Evolutionary conservation across 169 alveolate species (phyloP), one percentile per base, ranked within the genome.

Genomic region (Babesia ovis): DNA sequence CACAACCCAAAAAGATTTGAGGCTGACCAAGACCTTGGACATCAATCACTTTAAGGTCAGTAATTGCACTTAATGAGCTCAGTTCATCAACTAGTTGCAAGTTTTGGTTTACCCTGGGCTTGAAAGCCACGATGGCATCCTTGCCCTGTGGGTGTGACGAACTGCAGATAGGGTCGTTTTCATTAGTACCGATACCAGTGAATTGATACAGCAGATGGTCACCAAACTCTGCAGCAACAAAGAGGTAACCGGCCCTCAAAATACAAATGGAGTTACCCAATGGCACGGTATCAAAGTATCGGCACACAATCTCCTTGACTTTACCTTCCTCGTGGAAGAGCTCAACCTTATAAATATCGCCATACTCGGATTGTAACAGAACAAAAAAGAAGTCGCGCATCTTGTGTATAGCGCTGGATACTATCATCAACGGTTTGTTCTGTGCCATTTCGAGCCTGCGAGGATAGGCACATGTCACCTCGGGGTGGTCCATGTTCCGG

Each of bases 231-330:
- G 98, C 92, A 0, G 99, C 98, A 16, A 97, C 98, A 83, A 97
- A 97, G 32, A 98, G 80, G 73, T 89, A 95, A 11, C 99, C 99
- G 16, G 98, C 90, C 77, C 93, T 92, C 80, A 97, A 87, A 42
- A 97, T 96, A 77, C 98, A 94, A 29, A 98, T 84, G 23, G 98
- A 85, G 37, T 85, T 92, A 22, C 95, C 91, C 20, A 95, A 93
- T 1, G 98, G 97, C 41, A 97, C 95, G 20, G 99, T 94, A 90
- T 98, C 99, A 73, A 97, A 98, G 89, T 98, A 98, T 62, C 95
- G 85, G 76, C 90, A 77, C 41, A 76, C 93, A 55, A 95, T 72
- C 79, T 94, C 97, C 41, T 85, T 87, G 34, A 94, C 97, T 3
- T 84, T 58, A 9, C 94, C 96, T 50, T 95, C 98, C 31, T 93